These are phyloP conservation scores for Tetradesmus obliquus DNA, from an alignment of 139 green algal genomes.

Conservation along the genomic window DNA sequence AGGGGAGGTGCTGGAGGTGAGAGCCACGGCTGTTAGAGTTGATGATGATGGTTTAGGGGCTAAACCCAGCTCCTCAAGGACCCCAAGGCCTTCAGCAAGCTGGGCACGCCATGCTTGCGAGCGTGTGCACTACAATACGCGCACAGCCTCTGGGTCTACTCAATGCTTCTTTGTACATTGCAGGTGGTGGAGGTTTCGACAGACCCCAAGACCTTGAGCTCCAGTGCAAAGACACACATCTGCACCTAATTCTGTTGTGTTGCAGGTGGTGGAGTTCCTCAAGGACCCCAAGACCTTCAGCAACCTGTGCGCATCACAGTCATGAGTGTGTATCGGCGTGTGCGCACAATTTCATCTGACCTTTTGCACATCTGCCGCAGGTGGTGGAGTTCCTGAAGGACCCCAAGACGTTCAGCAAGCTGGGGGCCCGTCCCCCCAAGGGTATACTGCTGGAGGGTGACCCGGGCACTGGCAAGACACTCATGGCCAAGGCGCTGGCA, in stretches of 20 bases:
- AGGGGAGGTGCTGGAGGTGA: constrained; percentile 84
- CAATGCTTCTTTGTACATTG: not conserved
- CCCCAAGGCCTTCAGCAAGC: constrained; percentile 77
- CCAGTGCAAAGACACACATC: not conserved
- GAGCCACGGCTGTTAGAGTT: not conserved
- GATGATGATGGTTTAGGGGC: not conserved
- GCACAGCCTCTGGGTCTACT: too few species aligned
- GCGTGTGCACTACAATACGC: too few species aligned
- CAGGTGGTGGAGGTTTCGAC: not conserved
- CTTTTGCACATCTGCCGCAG: not conserved
- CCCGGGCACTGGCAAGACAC: constrained; percentile 89
- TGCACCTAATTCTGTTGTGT: not conserved
- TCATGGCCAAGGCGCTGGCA: constrained; percentile 94
- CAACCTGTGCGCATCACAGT: constrained; percentile 60
- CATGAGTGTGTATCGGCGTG: too few species aligned
- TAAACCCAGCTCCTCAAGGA: constrained; percentile 85
- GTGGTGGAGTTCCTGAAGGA: constrained; percentile 88
- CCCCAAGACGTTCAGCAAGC: constrained; percentile 78
- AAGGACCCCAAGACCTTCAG: constrained; percentile 88
- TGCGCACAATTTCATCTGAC: not conserved
- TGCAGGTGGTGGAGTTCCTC: constrained; percentile 74
- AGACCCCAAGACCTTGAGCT: not conserved
- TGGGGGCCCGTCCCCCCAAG: constrained; percentile 93
- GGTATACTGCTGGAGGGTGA: constrained; percentile 96
- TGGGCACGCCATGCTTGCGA: constrained; percentile 56